A percentile compares a stretch with the other conserved stretches of the same genome.
These are phyloP conservation scores for Clavulina sp. DNA, from an alignment of 768 basidiomycete species.

Conservation along the genomic window DNA sequence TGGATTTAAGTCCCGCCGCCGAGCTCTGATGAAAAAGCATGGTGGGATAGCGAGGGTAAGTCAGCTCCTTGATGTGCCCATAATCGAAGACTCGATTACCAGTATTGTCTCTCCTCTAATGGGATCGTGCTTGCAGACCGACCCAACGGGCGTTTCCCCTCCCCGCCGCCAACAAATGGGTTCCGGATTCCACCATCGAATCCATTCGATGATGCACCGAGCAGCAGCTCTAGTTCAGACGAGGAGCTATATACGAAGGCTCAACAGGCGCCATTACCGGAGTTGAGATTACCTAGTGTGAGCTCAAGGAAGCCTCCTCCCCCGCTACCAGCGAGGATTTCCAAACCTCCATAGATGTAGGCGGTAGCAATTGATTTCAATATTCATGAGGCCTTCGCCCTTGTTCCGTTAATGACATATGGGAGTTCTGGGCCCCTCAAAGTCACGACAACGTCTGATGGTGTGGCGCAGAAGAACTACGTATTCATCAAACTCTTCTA, in stretches of 20 bases:
- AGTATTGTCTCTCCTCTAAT: background rate
- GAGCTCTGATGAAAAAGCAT: conserved; percentile 54
- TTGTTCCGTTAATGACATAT: too few species aligned
- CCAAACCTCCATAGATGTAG: too few species aligned
- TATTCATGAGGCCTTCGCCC: too few species aligned
- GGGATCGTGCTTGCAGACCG: conserved; percentile 24
- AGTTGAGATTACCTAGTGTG: background rate
- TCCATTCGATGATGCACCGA: conserved; percentile 42
- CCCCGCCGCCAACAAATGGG: conserved; percentile 18
- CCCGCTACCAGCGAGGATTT: background rate
- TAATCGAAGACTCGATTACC: conserved; percentile 10
- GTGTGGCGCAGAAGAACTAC: too few species aligned
- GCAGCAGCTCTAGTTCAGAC: conserved; percentile 58
- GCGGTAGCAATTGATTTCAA: too few species aligned
- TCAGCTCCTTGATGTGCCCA: too few species aligned
- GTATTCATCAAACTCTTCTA: too few species aligned
- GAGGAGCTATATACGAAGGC: conserved; percentile 71
- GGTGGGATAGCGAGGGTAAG: conserved; percentile 75
- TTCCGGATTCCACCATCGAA: conserved; percentile 24
- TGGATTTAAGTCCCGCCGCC: conserved; percentile 55
- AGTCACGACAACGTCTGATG: too few species aligned
- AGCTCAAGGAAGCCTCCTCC: background rate
- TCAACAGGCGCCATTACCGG: conserved; percentile 39
- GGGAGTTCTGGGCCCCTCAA: too few species aligned
- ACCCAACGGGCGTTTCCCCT: conserved; percentile 37